Base-by-base conservation (phyloP, 129 eudicot genomes). In the Centrapalus pauciflorus region DNA sequence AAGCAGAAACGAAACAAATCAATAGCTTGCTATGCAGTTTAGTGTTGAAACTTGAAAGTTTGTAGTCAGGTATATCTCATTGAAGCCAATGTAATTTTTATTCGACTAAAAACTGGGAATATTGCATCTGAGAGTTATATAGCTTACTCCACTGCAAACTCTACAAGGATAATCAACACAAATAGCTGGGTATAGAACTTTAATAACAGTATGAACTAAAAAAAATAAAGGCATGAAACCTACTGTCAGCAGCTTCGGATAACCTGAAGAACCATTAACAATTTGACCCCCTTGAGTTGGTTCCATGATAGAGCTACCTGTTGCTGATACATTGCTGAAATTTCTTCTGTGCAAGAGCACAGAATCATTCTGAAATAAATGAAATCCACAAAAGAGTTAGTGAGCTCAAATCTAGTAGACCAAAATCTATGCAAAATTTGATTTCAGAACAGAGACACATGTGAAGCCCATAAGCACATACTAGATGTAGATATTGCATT, bases 211-310 rank as follows among this genome's bases (percentile, higher is more conserved):
- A n/a, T n/a, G n/a, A n/a, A n/a, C n/a, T n/a, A n/a, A 38, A 48
- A 54, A 51, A 73, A 37, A 13, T 26, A 21, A 49, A 64, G 66
- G 32, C 58, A 11, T 56, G 54, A 40, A 55, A 75, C 89, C 59
- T 79, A 81, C 89, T 54, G 76, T 71, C 69, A 63, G 76, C 75
- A 83, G 61, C 26, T 81, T 85, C 46, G 84, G 76, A 68, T 71
- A 73, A 81, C 70, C 79, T 79, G 79, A 77, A 63, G 84, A 86
- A 67, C 87, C 89, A 77, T 79, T 83, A 28, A 80, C 64, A 61
- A 85, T 83, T 73, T 92, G 96, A 78, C 84, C 98, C 64, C 51
- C 87, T 62, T 85, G 96, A 89, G 81, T 76, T 69, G 87, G 77
- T 69, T 85, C 96, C 14, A 82, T 76, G 21, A 87, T 61, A 11